Evolutionary conservation across 305 asterid species (phyloP).

Genomic region (Nicotiana rustica): DNA sequence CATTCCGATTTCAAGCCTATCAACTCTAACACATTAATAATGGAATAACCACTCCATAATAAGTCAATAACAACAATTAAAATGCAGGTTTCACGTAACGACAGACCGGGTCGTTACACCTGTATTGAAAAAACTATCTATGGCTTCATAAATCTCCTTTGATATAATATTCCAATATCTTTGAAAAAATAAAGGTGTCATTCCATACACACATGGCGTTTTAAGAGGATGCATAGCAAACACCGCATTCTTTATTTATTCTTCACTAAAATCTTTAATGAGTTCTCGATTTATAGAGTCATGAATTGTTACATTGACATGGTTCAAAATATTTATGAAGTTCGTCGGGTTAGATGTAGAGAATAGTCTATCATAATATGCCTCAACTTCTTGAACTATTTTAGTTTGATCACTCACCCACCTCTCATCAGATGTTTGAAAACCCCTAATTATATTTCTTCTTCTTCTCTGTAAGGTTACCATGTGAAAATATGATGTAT

Average conservation of each 20-base stretch:
- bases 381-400: not conserved
- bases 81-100: too few relatives aligned
- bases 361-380: not conserved
- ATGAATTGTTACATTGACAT: not conserved
- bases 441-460: not conserved
- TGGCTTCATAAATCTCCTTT: too few relatives aligned
- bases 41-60: too few relatives aligned
- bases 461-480: not conserved
- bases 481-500: not conserved
- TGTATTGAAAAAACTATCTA: not conserved
- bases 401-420: not conserved
- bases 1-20: too few relatives aligned
- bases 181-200: too few relatives aligned
- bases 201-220: too few relatives aligned
- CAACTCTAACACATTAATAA: too few relatives aligned
- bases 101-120: too few relatives aligned
- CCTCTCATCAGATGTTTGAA: not conserved
- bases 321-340: not conserved
- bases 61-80: too few relatives aligned
- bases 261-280: not conserved
- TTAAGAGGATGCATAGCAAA: too few relatives aligned
- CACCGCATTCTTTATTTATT: not conserved
- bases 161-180: too few relatives aligned
- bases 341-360: not conserved
- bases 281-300: not conserved